phyloP scores from a whole-genome alignment of 306 rosid species.

The Quercus variabilis region DNA sequence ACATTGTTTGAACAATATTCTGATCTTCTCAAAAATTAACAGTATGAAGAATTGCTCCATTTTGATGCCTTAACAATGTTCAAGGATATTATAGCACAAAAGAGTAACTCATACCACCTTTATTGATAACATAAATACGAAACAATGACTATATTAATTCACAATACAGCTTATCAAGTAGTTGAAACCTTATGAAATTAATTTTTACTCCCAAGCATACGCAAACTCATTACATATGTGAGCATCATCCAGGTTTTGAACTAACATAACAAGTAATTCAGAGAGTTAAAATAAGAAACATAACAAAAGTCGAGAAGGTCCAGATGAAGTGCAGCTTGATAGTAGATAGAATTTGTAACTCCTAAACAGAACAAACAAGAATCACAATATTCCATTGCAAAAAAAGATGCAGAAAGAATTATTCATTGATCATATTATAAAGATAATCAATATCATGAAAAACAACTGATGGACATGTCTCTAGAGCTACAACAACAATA shows the following conservation, averaged over 20 bases:
- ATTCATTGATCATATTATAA: background rate
- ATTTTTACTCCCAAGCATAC: slow-evolving; percentile 19
- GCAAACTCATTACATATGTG: slow-evolving; percentile 4
- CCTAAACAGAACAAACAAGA: background rate
- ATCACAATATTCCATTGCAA: slow-evolving; percentile 2
- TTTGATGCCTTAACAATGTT: background rate
- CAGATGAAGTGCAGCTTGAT: slow-evolving; percentile 4
- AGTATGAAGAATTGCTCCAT: background rate
- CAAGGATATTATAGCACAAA: background rate
- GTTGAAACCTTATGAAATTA: slow-evolving; percentile 1
- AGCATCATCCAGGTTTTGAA: background rate
- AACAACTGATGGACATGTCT: slow-evolving; percentile 7
- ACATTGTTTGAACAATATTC: slow-evolving; percentile 8
- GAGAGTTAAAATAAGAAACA: background rate
- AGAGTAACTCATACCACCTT: background rate
- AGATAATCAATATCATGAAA: background rate
- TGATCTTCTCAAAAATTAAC: slow-evolving; percentile 3
- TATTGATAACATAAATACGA: slow-evolving; percentile 8
- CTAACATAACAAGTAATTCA: background rate
- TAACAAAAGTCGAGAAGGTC: slow-evolving; percentile 15
- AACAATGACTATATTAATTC: background rate
- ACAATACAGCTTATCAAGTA: slow-evolving; percentile 8
- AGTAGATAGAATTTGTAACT: background rate
- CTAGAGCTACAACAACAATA: background rate
- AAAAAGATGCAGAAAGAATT: background rate